Conservation (phyloP, 257 asterid species). For the Fraxinus quadrangulata region DNA sequence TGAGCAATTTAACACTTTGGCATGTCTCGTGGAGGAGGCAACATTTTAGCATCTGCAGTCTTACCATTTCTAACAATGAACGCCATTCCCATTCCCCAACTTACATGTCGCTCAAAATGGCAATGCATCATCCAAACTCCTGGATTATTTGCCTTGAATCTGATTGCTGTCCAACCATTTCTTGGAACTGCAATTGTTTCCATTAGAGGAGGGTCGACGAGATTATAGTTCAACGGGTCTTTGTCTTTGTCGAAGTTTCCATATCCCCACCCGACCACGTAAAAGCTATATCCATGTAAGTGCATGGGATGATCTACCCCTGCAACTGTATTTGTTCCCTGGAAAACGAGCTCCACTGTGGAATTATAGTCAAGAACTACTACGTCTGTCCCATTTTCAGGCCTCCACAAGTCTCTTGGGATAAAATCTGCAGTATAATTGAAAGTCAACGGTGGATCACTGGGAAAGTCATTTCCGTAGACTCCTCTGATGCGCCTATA, state of each 20-base stretch:
- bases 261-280: slow-evolving; percentile 16
- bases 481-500: slow-evolving; percentile 33
- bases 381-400: slow-evolving; percentile 31
- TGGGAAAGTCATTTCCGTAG: slow-evolving; percentile 37
- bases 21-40: slow-evolving; percentile 52
- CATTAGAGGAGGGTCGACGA: slow-evolving; percentile 42
- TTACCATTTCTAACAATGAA: slow-evolving; percentile 46
- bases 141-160: slow-evolving; percentile 56
- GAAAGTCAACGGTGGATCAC: slow-evolving; percentile 33
- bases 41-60: slow-evolving; percentile 20
- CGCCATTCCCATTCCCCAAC: slow-evolving; percentile 52
- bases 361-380: slow-evolving; percentile 39
- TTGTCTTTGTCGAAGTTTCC: slow-evolving; percentile 19
- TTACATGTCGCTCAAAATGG: slow-evolving; percentile 43
- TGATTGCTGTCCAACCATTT: slow-evolving; percentile 55
- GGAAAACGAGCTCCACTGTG: slow-evolving; percentile 53
- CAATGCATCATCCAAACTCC: slow-evolving; percentile 60
- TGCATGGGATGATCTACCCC: slow-evolving; percentile 65
- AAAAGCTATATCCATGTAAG: slow-evolving; percentile 64
- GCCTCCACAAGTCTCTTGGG: slow-evolving; percentile 23
- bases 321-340: slow-evolving; percentile 38
- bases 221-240: slow-evolving; percentile 40
- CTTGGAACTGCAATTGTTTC: background rate
- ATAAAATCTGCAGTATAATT: slow-evolving; percentile 36
- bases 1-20: slow-evolving; percentile 32